A percentile compares a stretch with the other conserved stretches of the same genome.
phyloP scores from a whole-genome alignment of 495 filamentous ascomycete genomes.

The Daldinia bambusicola region DNA sequence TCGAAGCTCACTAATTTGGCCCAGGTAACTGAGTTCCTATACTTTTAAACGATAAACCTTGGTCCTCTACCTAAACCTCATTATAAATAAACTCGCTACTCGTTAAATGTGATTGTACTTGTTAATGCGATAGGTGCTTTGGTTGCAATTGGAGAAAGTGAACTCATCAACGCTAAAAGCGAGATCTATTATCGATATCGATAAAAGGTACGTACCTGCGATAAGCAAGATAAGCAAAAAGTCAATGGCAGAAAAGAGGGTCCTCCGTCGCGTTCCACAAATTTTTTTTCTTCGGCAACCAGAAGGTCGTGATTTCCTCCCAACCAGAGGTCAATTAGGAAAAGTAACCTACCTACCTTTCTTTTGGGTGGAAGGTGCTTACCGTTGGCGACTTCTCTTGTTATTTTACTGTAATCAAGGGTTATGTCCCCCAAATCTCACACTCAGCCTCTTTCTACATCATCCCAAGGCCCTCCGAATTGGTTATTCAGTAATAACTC shows the following conservation, averaged over 20 bases:
- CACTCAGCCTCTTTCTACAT: conserved; percentile 17
- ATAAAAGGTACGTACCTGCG: conserved; percentile 1
- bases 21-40: neutral
- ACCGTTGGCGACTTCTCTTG: neutral
- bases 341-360: conserved; percentile 7
- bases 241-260: conserved; percentile 31
- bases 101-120: no score
- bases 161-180: no score
- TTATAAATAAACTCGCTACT: no score
- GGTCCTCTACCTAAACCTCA: neutral
- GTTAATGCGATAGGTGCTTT: no score
- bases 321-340: neutral
- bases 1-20: neutral
- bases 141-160: no score
- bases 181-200: no score
- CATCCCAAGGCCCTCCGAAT: conserved; percentile 47
- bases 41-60: neutral
- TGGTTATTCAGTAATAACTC: conserved; percentile 62
- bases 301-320: conserved; percentile 14
- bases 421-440: conserved; percentile 41
- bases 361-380: neutral
- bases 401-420: conserved; percentile 17
- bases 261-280: conserved; percentile 32
- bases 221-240: conserved; percentile 22
- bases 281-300: conserved; percentile 29